These are phyloP conservation scores for Didymella arachidicola DNA, from an alignment of 2,329 filamentous ascomycete genomes.

Conservation along the genomic window DNA sequence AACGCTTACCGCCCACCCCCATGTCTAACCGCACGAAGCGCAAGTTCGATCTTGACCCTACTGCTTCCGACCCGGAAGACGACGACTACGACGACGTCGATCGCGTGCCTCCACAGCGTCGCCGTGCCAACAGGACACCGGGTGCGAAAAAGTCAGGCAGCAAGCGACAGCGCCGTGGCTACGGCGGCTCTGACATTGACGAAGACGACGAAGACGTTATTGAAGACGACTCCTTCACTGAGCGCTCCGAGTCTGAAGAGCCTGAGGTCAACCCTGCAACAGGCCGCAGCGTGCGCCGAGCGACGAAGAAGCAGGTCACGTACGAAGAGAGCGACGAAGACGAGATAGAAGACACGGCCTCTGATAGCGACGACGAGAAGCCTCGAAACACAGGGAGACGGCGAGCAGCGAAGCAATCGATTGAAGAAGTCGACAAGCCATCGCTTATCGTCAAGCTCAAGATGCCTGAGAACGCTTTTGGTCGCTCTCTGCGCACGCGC, in stretches of 20 bases:
- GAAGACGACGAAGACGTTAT: slow-evolving; percentile 60
- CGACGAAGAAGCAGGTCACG: slow-evolving; percentile 61
- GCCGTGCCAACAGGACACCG: slow-evolving; percentile 38
- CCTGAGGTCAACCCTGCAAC: slow-evolving; percentile 63
- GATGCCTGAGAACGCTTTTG: slow-evolving; percentile 39
- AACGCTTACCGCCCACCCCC: slow-evolving; percentile 34
- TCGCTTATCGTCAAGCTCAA: slow-evolving; percentile 54
- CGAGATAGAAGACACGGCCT: slow-evolving; percentile 51
- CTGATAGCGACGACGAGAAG: slow-evolving; percentile 42
- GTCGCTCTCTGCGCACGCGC: slow-evolving; percentile 47
- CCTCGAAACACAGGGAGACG: slow-evolving; percentile 28
- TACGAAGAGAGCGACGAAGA: slow-evolving; percentile 66
- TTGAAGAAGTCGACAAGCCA: slow-evolving; percentile 40
- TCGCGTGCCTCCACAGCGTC: slow-evolving; percentile 42
- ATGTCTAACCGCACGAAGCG: slow-evolving; percentile 53
- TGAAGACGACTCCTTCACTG: slow-evolving; percentile 54
- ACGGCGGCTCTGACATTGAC: slow-evolving; percentile 49
- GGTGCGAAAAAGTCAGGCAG: slow-evolving; percentile 39
- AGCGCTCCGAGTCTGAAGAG: slow-evolving; percentile 54
- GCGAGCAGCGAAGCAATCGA: slow-evolving; percentile 37
- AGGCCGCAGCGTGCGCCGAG: slow-evolving; percentile 63
- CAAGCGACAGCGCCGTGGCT: slow-evolving; percentile 47
- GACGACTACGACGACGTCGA: slow-evolving; percentile 48
- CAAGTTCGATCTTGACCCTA: slow-evolving; percentile 51
- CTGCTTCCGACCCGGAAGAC: slow-evolving; percentile 51